phyloP scores from a whole-genome alignment of 768 basidiomycete genomes.

The Mycena floridula region DNA sequence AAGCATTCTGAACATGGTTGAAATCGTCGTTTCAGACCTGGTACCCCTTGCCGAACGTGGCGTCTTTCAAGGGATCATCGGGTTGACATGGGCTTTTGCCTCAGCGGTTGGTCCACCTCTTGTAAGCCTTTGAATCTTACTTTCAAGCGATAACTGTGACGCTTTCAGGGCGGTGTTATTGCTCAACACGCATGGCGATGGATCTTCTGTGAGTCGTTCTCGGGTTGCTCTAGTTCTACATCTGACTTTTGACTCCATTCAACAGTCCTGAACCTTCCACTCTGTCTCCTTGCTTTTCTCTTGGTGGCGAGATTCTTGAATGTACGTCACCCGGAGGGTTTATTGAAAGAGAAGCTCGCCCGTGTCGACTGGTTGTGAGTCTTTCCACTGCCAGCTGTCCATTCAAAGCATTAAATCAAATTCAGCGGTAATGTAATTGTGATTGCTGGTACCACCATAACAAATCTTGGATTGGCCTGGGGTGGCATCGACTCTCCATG shows the following conservation, averaged over 20 bases:
- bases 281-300: neutral
- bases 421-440: constrained; percentile 24
- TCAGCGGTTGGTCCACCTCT: neutral
- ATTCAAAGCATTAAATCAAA: neutral
- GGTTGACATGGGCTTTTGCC: neutral
- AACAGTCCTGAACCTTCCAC: neutral
- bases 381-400: neutral
- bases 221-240: neutral
- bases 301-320: constrained; percentile 2
- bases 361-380: constrained; percentile 30
- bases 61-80: too few species aligned
- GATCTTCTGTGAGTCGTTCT: constrained; percentile 1
- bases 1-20: too few species aligned
- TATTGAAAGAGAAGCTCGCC: constrained; percentile 18
- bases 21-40: too few species aligned
- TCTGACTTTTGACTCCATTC: neutral
- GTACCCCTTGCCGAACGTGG: too few species aligned
- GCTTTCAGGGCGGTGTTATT: constrained; percentile 1
- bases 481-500: constrained; percentile 6
- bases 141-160: neutral
- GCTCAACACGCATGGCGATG: constrained; percentile 6
- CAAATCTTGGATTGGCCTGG: neutral
- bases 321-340: constrained; percentile 14
- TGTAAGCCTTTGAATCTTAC: neutral
- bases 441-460: neutral